Percentiles rank a stretch among this genome's conserved stretches.
These are phyloP conservation scores for Oryza officinalis DNA, from an alignment of 176 grass and related monocot genomes.

Conservation along the genomic window DNA sequence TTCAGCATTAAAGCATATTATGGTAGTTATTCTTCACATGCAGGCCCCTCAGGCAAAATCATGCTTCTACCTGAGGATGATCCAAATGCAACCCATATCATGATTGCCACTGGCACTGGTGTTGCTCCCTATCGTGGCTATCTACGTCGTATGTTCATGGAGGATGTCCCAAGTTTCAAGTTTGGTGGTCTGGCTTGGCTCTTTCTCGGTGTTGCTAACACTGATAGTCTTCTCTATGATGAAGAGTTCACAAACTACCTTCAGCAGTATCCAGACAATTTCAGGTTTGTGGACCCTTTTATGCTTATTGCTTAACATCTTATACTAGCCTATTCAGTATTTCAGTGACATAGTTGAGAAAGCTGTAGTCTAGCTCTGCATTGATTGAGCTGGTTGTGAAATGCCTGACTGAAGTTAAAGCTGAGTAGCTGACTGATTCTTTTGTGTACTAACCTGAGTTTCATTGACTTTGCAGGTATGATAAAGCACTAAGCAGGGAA, in stretches of 20 bases:
- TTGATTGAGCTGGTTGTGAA: neutral
- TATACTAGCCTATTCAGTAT: neutral
- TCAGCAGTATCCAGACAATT: slow-evolving; percentile 69
- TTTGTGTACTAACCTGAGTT: slow-evolving; percentile 17
- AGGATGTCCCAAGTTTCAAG: slow-evolving; percentile 73
- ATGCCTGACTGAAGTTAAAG: slow-evolving; percentile 1
- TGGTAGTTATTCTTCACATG: slow-evolving; percentile 1
- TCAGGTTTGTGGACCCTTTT: slow-evolving; percentile 47
- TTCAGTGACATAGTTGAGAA: slow-evolving; percentile 11
- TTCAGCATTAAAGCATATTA: no score
- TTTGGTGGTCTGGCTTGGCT: slow-evolving; percentile 95
- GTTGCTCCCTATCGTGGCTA: slow-evolving; percentile 89
- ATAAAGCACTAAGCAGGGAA: slow-evolving; percentile 84
- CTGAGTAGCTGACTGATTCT: neutral
- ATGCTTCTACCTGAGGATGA: slow-evolving; percentile 93
- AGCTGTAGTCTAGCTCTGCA: neutral
- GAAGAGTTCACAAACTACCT: slow-evolving; percentile 87
- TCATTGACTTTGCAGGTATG: slow-evolving; percentile 54
- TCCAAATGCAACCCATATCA: slow-evolving; percentile 88
- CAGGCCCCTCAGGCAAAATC: slow-evolving; percentile 92
- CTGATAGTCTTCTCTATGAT: slow-evolving; percentile 89
- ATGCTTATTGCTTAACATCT: neutral
- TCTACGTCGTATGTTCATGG: slow-evolving; percentile 96
- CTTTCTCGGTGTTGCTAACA: slow-evolving; percentile 83
- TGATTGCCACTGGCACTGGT: slow-evolving; percentile 95